Conservation (phyloP, 768 basidiomycete genomes). For the Gymnopilus junonius region DNA sequence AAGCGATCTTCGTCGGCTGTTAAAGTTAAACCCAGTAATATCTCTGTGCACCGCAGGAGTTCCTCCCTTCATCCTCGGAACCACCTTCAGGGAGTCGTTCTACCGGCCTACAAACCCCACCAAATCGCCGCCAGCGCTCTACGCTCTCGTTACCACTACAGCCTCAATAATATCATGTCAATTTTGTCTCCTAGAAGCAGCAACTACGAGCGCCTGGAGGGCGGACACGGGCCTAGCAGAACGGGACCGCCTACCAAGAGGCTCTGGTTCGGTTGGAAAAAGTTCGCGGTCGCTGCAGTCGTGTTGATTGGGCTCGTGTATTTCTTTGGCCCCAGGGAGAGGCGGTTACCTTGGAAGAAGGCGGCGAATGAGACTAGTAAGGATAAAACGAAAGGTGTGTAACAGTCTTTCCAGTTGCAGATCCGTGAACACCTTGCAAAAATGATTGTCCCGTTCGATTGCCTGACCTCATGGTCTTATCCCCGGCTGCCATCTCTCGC, state of each 20-base stretch:
- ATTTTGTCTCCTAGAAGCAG: slow-evolving; percentile 31
- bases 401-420: not conserved
- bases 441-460: no score
- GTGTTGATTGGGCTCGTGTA: slow-evolving; percentile 65
- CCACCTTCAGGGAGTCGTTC: slow-evolving; percentile 6
- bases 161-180: not conserved
- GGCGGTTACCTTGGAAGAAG: slow-evolving; percentile 24
- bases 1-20: slow-evolving; percentile 11
- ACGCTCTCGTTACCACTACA: slow-evolving; percentile 19
- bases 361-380: not conserved
- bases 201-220: slow-evolving; percentile 36
- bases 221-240: slow-evolving; percentile 49
- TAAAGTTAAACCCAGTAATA: slow-evolving; percentile 3
- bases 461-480: no score
- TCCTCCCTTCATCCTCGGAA: slow-evolving; percentile 3
- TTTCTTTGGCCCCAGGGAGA: slow-evolving; percentile 61
- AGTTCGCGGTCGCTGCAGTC: slow-evolving; percentile 62
- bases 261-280: slow-evolving; percentile 62
- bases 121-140: slow-evolving; percentile 2
- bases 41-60: slow-evolving; percentile 14
- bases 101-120: slow-evolving; percentile 16
- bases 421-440: no score
- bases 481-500: no score
- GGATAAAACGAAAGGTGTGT: slow-evolving; percentile 12
- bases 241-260: slow-evolving; percentile 4